Evolutionary conservation across 2,329 filamentous ascomycete genomes (phyloP).

Genomic region (Talaromyces islandicus): DNA sequence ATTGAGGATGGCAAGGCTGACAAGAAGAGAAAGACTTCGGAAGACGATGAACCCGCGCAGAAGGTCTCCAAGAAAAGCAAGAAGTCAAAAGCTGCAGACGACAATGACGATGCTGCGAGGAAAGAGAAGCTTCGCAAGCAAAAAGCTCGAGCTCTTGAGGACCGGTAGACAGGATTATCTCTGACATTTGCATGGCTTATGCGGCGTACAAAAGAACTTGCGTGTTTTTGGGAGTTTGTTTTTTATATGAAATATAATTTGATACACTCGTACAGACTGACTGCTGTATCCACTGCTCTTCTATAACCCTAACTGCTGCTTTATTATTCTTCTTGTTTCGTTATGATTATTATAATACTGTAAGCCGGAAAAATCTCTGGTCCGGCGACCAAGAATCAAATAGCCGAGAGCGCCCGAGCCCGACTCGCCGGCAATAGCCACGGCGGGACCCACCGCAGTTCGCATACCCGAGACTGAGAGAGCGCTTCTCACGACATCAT

Average conservation of each 20-base stretch:
- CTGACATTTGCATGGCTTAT: slow-evolving; percentile 17
- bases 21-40: slow-evolving; percentile 50
- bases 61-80: slow-evolving; percentile 35
- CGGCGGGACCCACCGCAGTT: not conserved
- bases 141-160: slow-evolving; percentile 43
- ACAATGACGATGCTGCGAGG: slow-evolving; percentile 35
- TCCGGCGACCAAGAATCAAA: not conserved
- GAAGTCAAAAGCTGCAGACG: slow-evolving; percentile 31
- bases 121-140: slow-evolving; percentile 46
- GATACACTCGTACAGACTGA: not conserved
- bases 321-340: not conserved
- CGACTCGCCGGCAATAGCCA: not conserved
- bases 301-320: not conserved
- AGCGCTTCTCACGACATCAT: slow-evolving; percentile 2
- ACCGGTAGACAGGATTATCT: slow-evolving; percentile 28
- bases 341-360: not conserved
- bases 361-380: not conserved
- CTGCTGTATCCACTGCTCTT: not conserved
- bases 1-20: slow-evolving; percentile 38
- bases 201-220: slow-evolving; percentile 16
- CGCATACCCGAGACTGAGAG: not conserved
- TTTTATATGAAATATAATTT: not conserved
- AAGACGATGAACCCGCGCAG: slow-evolving; percentile 24
- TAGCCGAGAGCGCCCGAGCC: not conserved
- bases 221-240: not conserved